These are phyloP conservation scores for Orbilia javanica DNA, from an alignment of 2,329 filamentous ascomycete genomes.

Conservation along the genomic window DNA sequence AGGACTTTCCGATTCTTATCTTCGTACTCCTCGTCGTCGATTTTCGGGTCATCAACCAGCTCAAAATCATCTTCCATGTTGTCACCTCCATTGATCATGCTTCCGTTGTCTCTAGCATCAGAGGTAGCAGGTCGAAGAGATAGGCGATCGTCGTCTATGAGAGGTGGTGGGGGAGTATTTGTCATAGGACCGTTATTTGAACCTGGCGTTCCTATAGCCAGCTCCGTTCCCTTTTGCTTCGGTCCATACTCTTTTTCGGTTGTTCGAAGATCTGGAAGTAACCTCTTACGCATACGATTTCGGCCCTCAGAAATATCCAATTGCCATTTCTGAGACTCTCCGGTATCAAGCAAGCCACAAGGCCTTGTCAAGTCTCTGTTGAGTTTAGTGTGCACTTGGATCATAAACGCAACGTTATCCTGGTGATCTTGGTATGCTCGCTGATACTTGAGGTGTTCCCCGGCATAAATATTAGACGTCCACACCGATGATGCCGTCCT, in stretches of 20 bases:
- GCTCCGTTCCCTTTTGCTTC: slow-evolving; percentile 76
- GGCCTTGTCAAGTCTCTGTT: slow-evolving; percentile 82
- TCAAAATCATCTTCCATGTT: slow-evolving; percentile 91
- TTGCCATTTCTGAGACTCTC: slow-evolving; percentile 80
- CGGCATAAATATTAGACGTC: slow-evolving; percentile 94
- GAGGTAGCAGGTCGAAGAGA: slow-evolving; percentile 44
- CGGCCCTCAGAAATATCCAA: slow-evolving; percentile 95
- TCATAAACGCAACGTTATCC: slow-evolving; percentile 84
- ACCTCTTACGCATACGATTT: slow-evolving; percentile 90
- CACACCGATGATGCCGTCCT: slow-evolving; percentile 88
- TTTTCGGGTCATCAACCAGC: slow-evolving; percentile 91
- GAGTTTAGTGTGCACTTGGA: slow-evolving; percentile 81
- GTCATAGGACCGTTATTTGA: slow-evolving; percentile 24
- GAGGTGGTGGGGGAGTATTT: slow-evolving; percentile 57
- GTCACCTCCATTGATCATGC: slow-evolving; percentile 40
- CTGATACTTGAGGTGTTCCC: slow-evolving; percentile 92
- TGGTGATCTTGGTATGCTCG: slow-evolving; percentile 91
- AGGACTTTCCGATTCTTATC: slow-evolving; percentile 99
- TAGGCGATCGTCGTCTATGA: slow-evolving; percentile 61
- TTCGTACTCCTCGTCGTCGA: slow-evolving; percentile 84
- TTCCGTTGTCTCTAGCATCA: slow-evolving; percentile 59
- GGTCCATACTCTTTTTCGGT: slow-evolving; percentile 83
- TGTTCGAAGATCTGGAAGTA: slow-evolving; percentile 80
- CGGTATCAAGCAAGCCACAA: slow-evolving; percentile 81
- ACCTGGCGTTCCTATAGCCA: slow-evolving; percentile 57